Base-by-base conservation (phyloP, 192 early-diverging fungal genomes). In the Blastocladiella britannica region DNA sequence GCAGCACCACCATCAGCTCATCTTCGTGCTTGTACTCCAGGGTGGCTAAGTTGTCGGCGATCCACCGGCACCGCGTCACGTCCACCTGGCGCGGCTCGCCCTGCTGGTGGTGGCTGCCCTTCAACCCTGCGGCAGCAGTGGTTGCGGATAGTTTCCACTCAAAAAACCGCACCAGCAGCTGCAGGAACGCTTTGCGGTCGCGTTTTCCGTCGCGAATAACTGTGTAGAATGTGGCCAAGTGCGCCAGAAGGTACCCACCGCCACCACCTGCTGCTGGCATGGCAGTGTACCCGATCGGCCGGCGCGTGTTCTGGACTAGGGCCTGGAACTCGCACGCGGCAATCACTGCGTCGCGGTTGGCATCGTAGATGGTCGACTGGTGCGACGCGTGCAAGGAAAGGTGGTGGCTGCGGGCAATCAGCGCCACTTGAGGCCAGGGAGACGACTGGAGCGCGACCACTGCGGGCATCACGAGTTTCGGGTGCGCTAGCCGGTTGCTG, bases 401-500 rank as follows among this genome's bases (percentile, higher is more conserved):
- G 37, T 47, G 37, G 9, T 47, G 37, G 4, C 15, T 4, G 15
- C 37, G 37, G 15, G 37, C 37, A 20, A 9, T 9, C 7, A 20
- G n/a, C 3, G 37, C 37, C 37, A 47, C 15, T 1, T 9, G 37
- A 2, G 5, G 15, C 15, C 4, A 20, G 2, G 37, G 37, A 9
- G 37, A 47, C 15, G 37, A 9, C 37, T 9, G n/a, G 37, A 47
- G 37, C 5, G 37, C 37, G 2, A 47, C 37, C 2, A 47, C 15
- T 1, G 37, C 37, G 0, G 37, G 37, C 37, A 47, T 47, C 15
- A 47, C 37, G 9, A 47, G n/a, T 20, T 47, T 47, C 15, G 37
- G 37, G 37, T 47, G 37, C n/a, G 37, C 37, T 9, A 47, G 37
- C 37, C 37, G 37, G 37, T 47, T 47, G 37, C 37, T 47, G 37